Evolutionary conservation across 2,329 filamentous ascomycete genomes (phyloP).

Genomic region (Fusarium bactridioides): DNA sequence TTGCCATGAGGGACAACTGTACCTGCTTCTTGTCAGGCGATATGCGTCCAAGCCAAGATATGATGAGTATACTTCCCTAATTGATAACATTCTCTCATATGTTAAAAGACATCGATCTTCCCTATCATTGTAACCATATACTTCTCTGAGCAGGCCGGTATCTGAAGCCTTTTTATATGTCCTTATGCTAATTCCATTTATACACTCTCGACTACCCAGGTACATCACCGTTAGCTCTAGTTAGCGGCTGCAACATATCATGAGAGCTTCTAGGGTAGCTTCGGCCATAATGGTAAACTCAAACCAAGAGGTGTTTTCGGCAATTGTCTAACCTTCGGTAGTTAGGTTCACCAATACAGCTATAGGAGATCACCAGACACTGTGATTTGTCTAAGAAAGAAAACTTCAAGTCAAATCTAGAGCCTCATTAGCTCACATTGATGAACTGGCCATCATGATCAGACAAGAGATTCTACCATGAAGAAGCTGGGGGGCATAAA

Average conservation of each 20-base stretch:
- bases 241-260: not conserved
- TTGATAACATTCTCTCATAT: not conserved
- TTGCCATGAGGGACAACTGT: conserved; percentile 16
- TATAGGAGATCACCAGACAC: not conserved
- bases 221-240: not conserved
- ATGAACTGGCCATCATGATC: no score
- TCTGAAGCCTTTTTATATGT: not conserved
- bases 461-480: no score
- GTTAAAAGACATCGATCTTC: not conserved
- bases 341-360: not conserved
- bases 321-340: not conserved
- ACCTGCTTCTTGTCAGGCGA: conserved; percentile 6
- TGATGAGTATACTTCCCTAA: not conserved
- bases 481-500: not conserved
- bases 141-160: not conserved
- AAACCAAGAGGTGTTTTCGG: not conserved
- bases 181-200: not conserved
- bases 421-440: not conserved
- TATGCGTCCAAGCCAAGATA: not conserved
- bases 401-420: not conserved
- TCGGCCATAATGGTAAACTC: not conserved
- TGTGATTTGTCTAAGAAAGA: not conserved
- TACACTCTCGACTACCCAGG: not conserved
- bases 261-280: conserved; percentile 4
- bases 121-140: not conserved